Evolutionary conservation across 257 asterid species (phyloP).

Genomic region (Schizonepeta tenuifolia): DNA sequence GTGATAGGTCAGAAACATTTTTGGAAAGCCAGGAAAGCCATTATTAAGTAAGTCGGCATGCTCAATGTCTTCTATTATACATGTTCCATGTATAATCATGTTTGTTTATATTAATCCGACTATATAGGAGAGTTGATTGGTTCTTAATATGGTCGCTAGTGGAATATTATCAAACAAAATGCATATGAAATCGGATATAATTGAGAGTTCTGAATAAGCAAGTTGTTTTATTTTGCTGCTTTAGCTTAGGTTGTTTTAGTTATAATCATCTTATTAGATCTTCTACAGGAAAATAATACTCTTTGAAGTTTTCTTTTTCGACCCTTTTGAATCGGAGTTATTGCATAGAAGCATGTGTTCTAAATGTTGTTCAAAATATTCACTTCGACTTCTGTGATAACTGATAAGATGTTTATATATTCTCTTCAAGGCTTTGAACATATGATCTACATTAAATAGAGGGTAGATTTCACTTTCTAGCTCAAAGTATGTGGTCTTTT

Average conservation of each 20-base stretch:
- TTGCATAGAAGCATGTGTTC: not conserved
- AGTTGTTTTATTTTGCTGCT: not conserved
- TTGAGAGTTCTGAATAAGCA: not conserved
- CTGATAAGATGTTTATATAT: not conserved
- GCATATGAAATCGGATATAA: not conserved
- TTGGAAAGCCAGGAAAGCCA: constrained; percentile 94
- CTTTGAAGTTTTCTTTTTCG: not conserved
- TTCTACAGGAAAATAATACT: not conserved
- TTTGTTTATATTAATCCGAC: not conserved
- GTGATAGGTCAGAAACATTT: constrained; percentile 78
- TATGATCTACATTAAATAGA: not conserved
- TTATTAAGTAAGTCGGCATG: constrained; percentile 71
- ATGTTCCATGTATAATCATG: not conserved
- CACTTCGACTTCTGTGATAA: not conserved
- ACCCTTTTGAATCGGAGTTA: not conserved
- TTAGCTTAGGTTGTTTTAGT: not conserved
- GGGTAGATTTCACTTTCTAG: not conserved
- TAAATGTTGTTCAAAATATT: not conserved
- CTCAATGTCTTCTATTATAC: not conserved
- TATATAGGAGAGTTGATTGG: not conserved
- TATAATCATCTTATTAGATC: not conserved
- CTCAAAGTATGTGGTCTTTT: not conserved
- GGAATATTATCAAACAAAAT: not conserved
- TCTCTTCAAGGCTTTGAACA: not conserved
- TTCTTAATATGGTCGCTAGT: not conserved